A percentile compares a stretch with the other conserved stretches of the same genome.
These are phyloP conservation scores for Chaetomiaceae sp. DNA, from an alignment of 2,329 filamentous ascomycete genomes.

Conservation along the genomic window DNA sequence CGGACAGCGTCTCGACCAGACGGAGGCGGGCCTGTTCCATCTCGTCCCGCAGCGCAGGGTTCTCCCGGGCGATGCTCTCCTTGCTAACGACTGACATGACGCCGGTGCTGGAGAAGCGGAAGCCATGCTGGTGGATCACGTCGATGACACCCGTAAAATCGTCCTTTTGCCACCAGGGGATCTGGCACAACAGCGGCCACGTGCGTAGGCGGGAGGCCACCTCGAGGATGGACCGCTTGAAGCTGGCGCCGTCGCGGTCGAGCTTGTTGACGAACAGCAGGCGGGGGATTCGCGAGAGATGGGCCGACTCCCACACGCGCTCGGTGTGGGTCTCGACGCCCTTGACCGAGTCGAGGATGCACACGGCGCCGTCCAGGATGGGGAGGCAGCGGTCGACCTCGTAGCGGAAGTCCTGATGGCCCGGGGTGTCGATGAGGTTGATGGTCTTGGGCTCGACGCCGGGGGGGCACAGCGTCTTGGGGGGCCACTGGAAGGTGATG, in stretches of 20 bases:
- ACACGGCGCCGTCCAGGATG: slow-evolving; percentile 33
- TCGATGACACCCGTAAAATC: slow-evolving; percentile 81
- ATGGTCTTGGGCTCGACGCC: slow-evolving; percentile 58
- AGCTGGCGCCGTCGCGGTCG: slow-evolving; percentile 75
- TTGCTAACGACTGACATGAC: slow-evolving; percentile 30
- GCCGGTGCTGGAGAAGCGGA: slow-evolving; percentile 60
- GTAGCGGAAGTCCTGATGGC: slow-evolving; percentile 95
- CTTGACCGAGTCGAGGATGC: slow-evolving; percentile 36
- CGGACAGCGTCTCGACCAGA: slow-evolving; percentile 78
- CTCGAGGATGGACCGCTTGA: slow-evolving; percentile 80
- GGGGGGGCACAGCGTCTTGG: slow-evolving; percentile 36
- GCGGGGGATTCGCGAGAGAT: slow-evolving; percentile 76
- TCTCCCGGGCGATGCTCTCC: slow-evolving; percentile 43
- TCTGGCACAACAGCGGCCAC: slow-evolving; percentile 89
- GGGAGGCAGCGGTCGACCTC: slow-evolving; percentile 83
- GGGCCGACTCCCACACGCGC: slow-evolving; percentile 89
- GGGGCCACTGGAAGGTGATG: slow-evolving; percentile 90
- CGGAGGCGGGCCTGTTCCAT: slow-evolving; percentile 69
- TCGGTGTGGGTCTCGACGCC: slow-evolving; percentile 92
- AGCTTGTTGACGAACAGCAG: slow-evolving; percentile 82
- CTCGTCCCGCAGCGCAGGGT: slow-evolving; percentile 58
- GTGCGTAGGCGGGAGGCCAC: slow-evolving; percentile 73
- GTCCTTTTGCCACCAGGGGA: slow-evolving; percentile 88
- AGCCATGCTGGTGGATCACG: slow-evolving; percentile 67
- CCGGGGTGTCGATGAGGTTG: slow-evolving; percentile 93